Evolutionary conservation across 306 rosid species (phyloP), one percentile per base, ranked within the genome.

Genomic region (Medicago arabica): DNA sequence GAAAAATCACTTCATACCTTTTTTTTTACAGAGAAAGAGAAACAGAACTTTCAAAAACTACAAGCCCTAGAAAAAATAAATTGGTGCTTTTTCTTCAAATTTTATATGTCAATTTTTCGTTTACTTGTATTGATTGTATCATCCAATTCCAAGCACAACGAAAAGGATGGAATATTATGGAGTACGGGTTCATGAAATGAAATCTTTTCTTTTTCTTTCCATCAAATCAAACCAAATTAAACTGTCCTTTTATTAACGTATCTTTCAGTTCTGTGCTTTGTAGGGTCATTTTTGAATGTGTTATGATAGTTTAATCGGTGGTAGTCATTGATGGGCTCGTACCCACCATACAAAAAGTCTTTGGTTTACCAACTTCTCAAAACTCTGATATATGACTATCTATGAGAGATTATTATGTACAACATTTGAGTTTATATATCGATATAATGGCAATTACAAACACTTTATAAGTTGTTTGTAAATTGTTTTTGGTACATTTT

Each of bases 281-380:
- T 79, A 28, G 78, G 83, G 60, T 34, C 18, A 15, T 1, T 62
- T 51, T 25, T 47, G 41, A 71, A 75, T 67, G 75, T 65, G 74
- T 13, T 41, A 65, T 72, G 70, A 66, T 72, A 14, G 51, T 46
- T 44, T 14, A 74, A 80, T 73, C 46, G 71, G 75, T 51, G 83
- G 79, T 66, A 57, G 47, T 44, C 36, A 75, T 39, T 57, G 83
- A 36, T 57, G 79, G 75, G 21, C 57, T 73, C 10, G 64, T 69
- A 66, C 54, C 83, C 46, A 80, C 83, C 34, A 43, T 19, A 67
- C 19, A 71, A 65, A 73, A 69, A 66, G 79, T 73, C 79, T 73
- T 72, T 74, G 63, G 16, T 65, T 73, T 66, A 79, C 78, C 75
- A 80, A 80, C 75, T 66, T 72, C 74, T 54, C n/a, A 25, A 3